phyloP scores from a whole-genome alignment of 2,329 filamentous ascomycete genomes.

The Phyllosticta ampelicida region DNA sequence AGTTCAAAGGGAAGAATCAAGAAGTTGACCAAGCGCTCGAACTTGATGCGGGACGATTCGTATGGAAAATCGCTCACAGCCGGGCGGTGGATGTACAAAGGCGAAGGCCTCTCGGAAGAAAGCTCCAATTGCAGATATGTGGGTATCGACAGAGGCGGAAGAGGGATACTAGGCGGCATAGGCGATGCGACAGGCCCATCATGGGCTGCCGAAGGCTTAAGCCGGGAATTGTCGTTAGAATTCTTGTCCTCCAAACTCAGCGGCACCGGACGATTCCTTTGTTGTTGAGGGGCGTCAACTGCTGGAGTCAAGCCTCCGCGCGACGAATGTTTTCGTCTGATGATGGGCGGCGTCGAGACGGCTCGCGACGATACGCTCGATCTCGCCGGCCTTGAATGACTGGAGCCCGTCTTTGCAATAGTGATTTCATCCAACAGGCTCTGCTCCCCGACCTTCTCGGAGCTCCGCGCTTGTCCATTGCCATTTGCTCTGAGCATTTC shows the following conservation, averaged over 20 bases:
- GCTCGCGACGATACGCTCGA: slow-evolving; percentile 5
- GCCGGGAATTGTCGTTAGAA: slow-evolving; percentile 5
- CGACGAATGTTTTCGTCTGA: slow-evolving; percentile 26
- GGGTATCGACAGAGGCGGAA: slow-evolving; percentile 52
- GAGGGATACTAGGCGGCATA: slow-evolving; percentile 44
- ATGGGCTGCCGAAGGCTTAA: slow-evolving; percentile 23
- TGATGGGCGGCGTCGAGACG: slow-evolving; percentile 26
- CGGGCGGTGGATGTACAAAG: slow-evolving; percentile 52
- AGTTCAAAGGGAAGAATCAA: slow-evolving; percentile 69
- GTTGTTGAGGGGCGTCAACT: background rate
- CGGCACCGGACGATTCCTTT: slow-evolving; percentile 18
- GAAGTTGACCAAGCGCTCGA: slow-evolving; percentile 85
- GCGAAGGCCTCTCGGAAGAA: slow-evolving; percentile 48
- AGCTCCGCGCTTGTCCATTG: slow-evolving; percentile 6
- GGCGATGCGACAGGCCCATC: slow-evolving; percentile 29
- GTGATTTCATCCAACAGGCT: background rate
- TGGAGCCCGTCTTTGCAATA: background rate
- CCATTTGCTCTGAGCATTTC: background rate
- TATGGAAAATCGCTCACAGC: slow-evolving; percentile 57
- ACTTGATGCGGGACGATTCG: slow-evolving; percentile 84
- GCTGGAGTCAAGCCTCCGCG: slow-evolving; percentile 1
- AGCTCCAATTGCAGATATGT: slow-evolving; percentile 57
- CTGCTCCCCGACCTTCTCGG: background rate
- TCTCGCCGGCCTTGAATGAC: background rate
- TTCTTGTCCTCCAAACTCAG: slow-evolving; percentile 26